Conservation (phyloP, 306 rosid species). For the Dryas drummondii region DNA sequence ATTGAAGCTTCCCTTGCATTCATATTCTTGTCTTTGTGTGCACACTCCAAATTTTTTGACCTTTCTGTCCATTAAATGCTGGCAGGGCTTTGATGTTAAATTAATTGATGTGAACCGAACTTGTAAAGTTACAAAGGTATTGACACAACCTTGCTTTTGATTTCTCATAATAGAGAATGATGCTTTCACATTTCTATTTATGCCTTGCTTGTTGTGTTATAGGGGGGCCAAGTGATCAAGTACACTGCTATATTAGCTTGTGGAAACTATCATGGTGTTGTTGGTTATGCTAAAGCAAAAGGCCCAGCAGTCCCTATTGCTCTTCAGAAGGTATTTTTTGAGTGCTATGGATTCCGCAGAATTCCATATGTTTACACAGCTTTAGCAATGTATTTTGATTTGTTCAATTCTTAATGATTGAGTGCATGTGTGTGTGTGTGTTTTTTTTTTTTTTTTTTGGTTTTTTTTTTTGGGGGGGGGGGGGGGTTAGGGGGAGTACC, state of each 20-base stretch:
- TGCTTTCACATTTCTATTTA: conserved; percentile 2
- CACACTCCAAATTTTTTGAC: neutral
- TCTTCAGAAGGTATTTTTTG: conserved; percentile 66
- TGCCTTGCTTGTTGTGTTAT: conserved; percentile 26
- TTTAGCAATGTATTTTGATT: neutral
- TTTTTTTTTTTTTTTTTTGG: no score
- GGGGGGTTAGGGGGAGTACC: no score
- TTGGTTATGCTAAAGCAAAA: conserved; percentile 92
- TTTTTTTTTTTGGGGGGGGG: no score
- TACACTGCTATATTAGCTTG: conserved; percentile 85
- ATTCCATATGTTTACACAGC: neutral
- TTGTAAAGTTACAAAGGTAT: conserved; percentile 93
- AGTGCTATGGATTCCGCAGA: conserved; percentile 20
- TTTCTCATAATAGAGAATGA: conserved; percentile 1
- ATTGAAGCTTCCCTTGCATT: neutral
- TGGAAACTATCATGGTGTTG: conserved; percentile 89
- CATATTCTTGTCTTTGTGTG: neutral
- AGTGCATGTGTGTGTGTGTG: neutral
- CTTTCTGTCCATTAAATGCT: conserved; percentile 12
- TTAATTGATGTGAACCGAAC: conserved; percentile 87
- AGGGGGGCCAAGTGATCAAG: conserved; percentile 93
- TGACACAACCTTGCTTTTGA: neutral
- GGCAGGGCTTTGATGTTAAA: conserved; percentile 90
- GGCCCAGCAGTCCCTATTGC: conserved; percentile 85
- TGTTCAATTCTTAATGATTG: neutral